These are phyloP conservation scores for Miscanthus lutarioriparius DNA, from an alignment of 176 grass and related monocot species.

Conservation along the genomic window DNA sequence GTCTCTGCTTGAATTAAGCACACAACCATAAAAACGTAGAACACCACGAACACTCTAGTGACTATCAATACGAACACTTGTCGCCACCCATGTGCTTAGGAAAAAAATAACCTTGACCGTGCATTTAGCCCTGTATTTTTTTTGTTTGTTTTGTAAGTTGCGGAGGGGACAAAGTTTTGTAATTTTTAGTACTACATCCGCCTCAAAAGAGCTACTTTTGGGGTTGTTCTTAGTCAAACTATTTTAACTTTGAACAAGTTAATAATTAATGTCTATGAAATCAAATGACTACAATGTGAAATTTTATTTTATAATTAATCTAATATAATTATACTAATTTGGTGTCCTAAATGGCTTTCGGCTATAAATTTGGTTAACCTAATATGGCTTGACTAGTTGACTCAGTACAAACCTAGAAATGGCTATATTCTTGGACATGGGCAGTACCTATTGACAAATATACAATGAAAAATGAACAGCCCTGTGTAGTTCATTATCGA, in stretches of 20 bases:
- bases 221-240: not conserved
- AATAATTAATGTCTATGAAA: not conserved
- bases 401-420: not conserved
- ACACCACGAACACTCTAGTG: no score
- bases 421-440: not conserved
- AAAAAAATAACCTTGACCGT: no score
- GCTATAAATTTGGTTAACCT: not conserved
- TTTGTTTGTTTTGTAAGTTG: constrained; percentile 4
- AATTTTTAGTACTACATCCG: not conserved
- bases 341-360: not conserved
- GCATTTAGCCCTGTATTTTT: not conserved
- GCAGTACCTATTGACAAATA: not conserved
- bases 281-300: not conserved
- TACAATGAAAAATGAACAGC: not conserved
- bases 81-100: no score
- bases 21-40: no score
- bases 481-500: not conserved
- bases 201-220: not conserved
- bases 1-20: no score
- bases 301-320: not conserved
- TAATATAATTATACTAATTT: not conserved
- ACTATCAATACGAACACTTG: no score
- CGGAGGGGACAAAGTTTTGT: not conserved
- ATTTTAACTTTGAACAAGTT: not conserved
- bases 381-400: not conserved